Evolutionary conservation across 495 filamentous ascomycete genomes (phyloP).

Genomic region (Trichoderma virens): DNA sequence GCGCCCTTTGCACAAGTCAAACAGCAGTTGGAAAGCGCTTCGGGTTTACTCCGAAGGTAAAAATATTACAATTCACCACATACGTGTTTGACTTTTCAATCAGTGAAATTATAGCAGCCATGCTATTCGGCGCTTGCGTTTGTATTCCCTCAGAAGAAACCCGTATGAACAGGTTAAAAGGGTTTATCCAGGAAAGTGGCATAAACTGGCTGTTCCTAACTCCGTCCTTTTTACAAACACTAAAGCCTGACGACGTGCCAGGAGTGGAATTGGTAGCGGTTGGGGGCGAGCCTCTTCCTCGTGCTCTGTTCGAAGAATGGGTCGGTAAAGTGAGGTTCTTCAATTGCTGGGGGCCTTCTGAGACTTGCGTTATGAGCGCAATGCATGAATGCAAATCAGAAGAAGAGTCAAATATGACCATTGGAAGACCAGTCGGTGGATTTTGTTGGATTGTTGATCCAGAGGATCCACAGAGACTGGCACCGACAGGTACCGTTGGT

Average conservation of each 20-base stretch:
- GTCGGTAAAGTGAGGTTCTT: constrained; percentile 20
- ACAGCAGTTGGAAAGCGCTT: neutral
- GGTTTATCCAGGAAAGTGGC: constrained; percentile 13
- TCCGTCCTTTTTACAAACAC: constrained; percentile 6
- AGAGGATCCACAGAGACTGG: constrained; percentile 38
- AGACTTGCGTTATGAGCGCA: constrained; percentile 22
- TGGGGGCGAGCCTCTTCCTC: constrained; percentile 16
- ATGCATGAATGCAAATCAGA: constrained; percentile 21
- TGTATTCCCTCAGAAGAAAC: neutral
- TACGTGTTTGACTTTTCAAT: neutral
- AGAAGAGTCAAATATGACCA: constrained; percentile 17
- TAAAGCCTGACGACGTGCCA: constrained; percentile 17
- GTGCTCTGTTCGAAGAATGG: constrained; percentile 1
- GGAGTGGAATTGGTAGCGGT: constrained; percentile 15
- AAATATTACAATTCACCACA: neutral
- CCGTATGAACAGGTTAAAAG: neutral
- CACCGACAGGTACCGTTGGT: constrained; percentile 46
- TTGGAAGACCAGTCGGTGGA: constrained; percentile 29
- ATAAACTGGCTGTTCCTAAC: constrained; percentile 12
- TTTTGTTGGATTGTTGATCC: constrained; percentile 48
- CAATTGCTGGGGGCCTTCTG: constrained; percentile 48
- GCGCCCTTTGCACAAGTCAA: neutral
- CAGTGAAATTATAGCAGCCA: neutral
- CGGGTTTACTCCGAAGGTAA: neutral
- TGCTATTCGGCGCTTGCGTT: neutral